Base-by-base conservation (phyloP, 805 yeast species). In the Candida silvicultrix region DNA sequence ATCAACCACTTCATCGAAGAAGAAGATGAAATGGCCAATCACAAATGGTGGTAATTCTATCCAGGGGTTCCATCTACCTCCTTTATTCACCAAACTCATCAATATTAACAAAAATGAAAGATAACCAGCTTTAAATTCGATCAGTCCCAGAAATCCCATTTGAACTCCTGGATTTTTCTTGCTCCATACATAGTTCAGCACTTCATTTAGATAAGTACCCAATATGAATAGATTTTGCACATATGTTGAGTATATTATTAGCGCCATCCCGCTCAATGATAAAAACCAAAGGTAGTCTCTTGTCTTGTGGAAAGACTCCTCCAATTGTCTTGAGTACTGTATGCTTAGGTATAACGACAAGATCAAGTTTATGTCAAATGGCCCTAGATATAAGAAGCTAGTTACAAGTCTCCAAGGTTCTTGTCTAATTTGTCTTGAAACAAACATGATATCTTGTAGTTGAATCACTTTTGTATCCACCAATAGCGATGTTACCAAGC, bases 381-480 rank as follows among this genome's bases (percentile, higher is more conserved):
- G 29, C 0, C 61, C 61, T 15, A 54, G 42, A 34, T 46, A 57
- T 15, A 51, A 34, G 37, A 58, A 51, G 2, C 54, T 29, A 2
- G 59, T 47, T 9, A 57, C 5, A 3, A 56, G 35, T 29, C 62
- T 43, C 60, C 61, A 58, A 21, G 43, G 49, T 38, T 58, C 50
- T n/a, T 37, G 29, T 21, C 46, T 47, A 15, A 40, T 44, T 29
- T 45, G 45, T 3, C 41, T 11, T 1, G 57, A 52, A 11, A 45
- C 28, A 36, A 52, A 54, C 2, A 45, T 49, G 3, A 55, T 14
- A 38, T 53, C 49, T 5, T 18, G n/a, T 2, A 16, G n/a, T 3
- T n/a, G n/a, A 2, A 56, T 21, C 2, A 48, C 35, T 11, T 50
- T 47, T 1, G 46, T 22, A 22, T 49, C 42, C 15, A 56, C 39